phyloP scores from a whole-genome alignment of 1,284 basidiomycete species.

The Sutorius eximius region DNA sequence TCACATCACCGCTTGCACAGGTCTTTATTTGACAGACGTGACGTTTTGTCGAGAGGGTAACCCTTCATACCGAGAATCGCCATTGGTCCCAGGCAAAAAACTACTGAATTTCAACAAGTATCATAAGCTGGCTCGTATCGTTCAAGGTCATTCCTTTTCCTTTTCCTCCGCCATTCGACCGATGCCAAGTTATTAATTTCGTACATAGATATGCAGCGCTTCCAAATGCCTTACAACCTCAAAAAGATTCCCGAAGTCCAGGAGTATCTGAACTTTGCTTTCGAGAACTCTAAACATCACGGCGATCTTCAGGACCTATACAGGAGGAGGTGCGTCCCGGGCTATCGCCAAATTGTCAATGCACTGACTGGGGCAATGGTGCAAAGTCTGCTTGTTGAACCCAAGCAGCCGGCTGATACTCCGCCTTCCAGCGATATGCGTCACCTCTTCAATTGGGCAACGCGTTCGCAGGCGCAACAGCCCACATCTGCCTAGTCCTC shows the following conservation, averaged over 20 bases:
- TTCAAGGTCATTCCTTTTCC: slow-evolving; percentile 62
- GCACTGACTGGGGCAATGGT: slow-evolving; percentile 3
- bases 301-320: slow-evolving; percentile 81
- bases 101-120: slow-evolving; percentile 97
- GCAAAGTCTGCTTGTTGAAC: slow-evolving; percentile 72
- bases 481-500: slow-evolving; percentile 33
- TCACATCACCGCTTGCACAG: slow-evolving; percentile 39
- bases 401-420: slow-evolving; percentile 71
- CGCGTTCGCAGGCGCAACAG: slow-evolving; percentile 46
- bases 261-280: slow-evolving; percentile 68
- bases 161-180: background rate
- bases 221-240: slow-evolving; percentile 84
- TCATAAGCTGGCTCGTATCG: slow-evolving; percentile 85
- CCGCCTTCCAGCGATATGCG: slow-evolving; percentile 67
- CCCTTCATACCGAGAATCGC: slow-evolving; percentile 81
- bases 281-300: slow-evolving; percentile 69
- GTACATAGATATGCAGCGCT: slow-evolving; percentile 84
- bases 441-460: slow-evolving; percentile 76
- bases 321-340: slow-evolving; percentile 62
- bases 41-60: slow-evolving; percentile 97
- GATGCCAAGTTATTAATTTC: slow-evolving; percentile 5
- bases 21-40: slow-evolving; percentile 86
- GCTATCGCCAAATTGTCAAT: background rate
- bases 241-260: slow-evolving; percentile 85
- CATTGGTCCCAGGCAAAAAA: slow-evolving; percentile 72